Conservation (phyloP, 176 grass and related monocot genomes). For the Panicum miliaceum region DNA sequence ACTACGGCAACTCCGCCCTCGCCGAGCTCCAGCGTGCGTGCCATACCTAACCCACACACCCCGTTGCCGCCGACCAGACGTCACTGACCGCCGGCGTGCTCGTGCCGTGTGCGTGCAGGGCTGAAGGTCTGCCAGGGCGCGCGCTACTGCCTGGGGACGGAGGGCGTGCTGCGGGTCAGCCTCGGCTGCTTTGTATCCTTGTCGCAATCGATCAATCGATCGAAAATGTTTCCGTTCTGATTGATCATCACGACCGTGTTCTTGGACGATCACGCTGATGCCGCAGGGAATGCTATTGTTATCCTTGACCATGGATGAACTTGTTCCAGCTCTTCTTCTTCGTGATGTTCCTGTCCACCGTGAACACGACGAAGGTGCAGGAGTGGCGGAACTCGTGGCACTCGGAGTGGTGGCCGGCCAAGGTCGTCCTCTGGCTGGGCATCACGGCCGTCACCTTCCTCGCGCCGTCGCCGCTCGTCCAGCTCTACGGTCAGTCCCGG, state of each 20-base stretch:
- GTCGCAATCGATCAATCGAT: no score
- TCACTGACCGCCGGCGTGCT: background rate
- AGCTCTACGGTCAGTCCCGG: conserved; percentile 78
- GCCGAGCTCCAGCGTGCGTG: conserved; percentile 65
- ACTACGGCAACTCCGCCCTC: conserved; percentile 75
- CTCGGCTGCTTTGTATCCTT: conserved; percentile 98
- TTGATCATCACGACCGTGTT: background rate
- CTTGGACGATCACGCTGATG: background rate
- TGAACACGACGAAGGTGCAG: conserved; percentile 60
- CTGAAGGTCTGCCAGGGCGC: conserved; percentile 63
- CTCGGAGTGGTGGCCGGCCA: conserved; percentile 95
- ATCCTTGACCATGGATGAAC: conserved; percentile 32
- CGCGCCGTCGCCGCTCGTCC: conserved; percentile 74
- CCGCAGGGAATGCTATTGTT: background rate
- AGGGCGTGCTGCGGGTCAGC: conserved; percentile 91
- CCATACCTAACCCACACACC: no score
- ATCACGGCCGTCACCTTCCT: conserved; percentile 82
- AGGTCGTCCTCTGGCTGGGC: conserved; percentile 83
- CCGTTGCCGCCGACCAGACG: background rate
- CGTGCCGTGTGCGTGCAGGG: conserved; percentile 24
- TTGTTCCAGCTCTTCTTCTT: conserved; percentile 79
- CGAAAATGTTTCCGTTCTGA: background rate
- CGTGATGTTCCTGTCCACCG: conserved; percentile 90
- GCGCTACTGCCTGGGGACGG: conserved; percentile 74
- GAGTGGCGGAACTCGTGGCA: conserved; percentile 89